A percentile compares a stretch with the other conserved stretches of the same genome.
phyloP scores from a whole-genome alignment of 2,329 filamentous ascomycete species.

The Sclerotinia sclerotiorum region DNA sequence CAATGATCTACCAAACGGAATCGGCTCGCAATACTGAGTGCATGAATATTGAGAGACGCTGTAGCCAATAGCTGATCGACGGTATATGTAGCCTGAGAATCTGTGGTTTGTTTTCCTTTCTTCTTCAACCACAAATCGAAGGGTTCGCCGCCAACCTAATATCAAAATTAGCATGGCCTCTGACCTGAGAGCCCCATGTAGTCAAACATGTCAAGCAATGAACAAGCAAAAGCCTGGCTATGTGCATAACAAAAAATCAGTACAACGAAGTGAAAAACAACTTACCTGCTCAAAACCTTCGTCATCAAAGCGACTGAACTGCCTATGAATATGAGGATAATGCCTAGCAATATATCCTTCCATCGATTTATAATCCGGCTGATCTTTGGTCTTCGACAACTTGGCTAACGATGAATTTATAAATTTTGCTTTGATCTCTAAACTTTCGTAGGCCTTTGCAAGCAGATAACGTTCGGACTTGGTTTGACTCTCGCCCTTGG shows the following conservation, averaged over 20 bases:
- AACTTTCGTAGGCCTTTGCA: slow-evolving; percentile 20
- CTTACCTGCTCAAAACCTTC: slow-evolving; percentile 29
- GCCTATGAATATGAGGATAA: slow-evolving; percentile 27
- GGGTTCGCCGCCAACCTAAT: slow-evolving; percentile 23
- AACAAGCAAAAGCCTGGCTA: too few species aligned
- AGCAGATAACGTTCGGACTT: slow-evolving; percentile 27
- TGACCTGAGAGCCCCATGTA: too few species aligned
- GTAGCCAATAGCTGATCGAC: neutral
- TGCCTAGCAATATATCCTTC: slow-evolving; percentile 24
- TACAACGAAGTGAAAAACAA: too few species aligned
- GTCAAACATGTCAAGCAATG: too few species aligned
- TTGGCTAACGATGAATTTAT: slow-evolving; percentile 25
- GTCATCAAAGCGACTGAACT: slow-evolving; percentile 29
- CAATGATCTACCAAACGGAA: too few species aligned
- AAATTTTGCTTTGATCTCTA: slow-evolving; percentile 23
- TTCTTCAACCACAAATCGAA: slow-evolving; percentile 29
- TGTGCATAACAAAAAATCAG: too few species aligned
- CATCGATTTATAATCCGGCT: slow-evolving; percentile 25
- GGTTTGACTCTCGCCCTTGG: slow-evolving; percentile 27
- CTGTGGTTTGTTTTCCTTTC: neutral
- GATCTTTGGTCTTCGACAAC: slow-evolving; percentile 19
- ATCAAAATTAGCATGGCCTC: neutral
- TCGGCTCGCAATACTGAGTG: too few species aligned
- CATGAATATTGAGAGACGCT: too few species aligned
- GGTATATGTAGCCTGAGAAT: neutral